These are phyloP conservation scores for Rosellinia necatrix DNA, from an alignment of 2,329 filamentous ascomycete genomes.

Conservation along the genomic window DNA sequence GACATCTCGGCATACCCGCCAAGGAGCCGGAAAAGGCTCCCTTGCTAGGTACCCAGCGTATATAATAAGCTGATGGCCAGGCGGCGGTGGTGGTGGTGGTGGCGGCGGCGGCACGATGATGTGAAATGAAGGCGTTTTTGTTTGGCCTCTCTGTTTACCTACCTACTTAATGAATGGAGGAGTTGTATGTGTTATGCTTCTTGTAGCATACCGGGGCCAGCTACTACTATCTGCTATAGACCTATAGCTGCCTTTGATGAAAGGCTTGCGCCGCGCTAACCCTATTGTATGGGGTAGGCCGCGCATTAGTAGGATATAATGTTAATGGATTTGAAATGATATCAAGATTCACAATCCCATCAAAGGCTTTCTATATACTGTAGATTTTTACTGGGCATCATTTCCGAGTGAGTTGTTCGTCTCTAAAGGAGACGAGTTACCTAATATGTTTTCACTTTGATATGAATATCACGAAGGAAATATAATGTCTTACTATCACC, in stretches of 20 bases:
- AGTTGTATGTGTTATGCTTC: constrained; percentile 24
- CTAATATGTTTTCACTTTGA: too few species aligned
- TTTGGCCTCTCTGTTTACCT: constrained; percentile 3
- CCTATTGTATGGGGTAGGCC: constrained; percentile 15
- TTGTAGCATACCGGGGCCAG: constrained; percentile 15
- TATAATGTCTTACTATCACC: too few species aligned
- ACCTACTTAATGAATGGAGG: constrained; percentile 17
- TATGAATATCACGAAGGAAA: too few species aligned
- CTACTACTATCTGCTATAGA: constrained; percentile 27
- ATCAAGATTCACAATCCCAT: constrained; percentile 21
- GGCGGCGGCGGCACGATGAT: not conserved
- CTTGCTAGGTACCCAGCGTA: constrained; percentile 4
- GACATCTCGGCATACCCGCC: constrained; percentile 8
- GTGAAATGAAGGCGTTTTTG: not conserved
- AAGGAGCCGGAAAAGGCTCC: not conserved
- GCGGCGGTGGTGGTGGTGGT: not conserved
- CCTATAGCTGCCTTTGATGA: constrained; percentile 17
- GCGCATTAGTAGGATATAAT: constrained; percentile 27
- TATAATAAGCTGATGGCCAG: constrained; percentile 11
- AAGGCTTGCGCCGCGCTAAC: constrained; percentile 3
- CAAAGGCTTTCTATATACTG: constrained; percentile 4
- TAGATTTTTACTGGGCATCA: not conserved
- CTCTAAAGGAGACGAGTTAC: too few species aligned
- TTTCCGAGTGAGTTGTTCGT: too few species aligned
- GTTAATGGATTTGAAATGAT: constrained; percentile 29